Conservation (phyloP, 306 rosid genomes). For the Fragaria iinumae region DNA sequence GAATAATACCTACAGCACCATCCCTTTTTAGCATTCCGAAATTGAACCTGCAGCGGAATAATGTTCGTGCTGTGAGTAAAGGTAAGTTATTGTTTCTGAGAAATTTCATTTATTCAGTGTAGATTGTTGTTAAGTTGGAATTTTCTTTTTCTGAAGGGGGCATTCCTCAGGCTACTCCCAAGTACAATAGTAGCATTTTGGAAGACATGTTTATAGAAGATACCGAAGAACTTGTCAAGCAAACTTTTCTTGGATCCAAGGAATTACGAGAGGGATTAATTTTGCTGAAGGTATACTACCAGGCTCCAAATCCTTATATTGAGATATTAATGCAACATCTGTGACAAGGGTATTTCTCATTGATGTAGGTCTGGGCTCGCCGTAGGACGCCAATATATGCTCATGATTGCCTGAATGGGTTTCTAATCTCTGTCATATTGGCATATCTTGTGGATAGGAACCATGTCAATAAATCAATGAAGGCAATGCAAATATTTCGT, state of each 20-base stretch:
- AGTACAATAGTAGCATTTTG: slow-evolving; percentile 81
- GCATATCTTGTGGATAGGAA: slow-evolving; percentile 61
- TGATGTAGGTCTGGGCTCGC: slow-evolving; percentile 80
- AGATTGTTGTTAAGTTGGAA: slow-evolving; percentile 16
- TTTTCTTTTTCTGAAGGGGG: slow-evolving; percentile 41
- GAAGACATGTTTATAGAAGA: slow-evolving; percentile 88
- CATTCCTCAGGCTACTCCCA: slow-evolving; percentile 62
- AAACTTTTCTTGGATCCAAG: slow-evolving; percentile 59
- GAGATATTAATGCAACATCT: background rate
- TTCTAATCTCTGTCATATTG: slow-evolving; percentile 62
- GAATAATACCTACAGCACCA: slow-evolving; percentile 63
- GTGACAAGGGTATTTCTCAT: slow-evolving; percentile 20
- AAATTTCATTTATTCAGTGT: slow-evolving; percentile 4
- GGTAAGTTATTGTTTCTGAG: slow-evolving; percentile 39
- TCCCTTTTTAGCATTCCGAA: slow-evolving; percentile 54
- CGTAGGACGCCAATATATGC: slow-evolving; percentile 59
- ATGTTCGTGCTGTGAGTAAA: slow-evolving; percentile 55
- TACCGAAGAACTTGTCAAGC: slow-evolving; percentile 37
- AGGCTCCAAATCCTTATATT: background rate
- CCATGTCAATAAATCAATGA: slow-evolving; percentile 61
- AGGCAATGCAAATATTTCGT: slow-evolving; percentile 63
- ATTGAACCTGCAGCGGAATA: slow-evolving; percentile 63
- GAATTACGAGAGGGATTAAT: slow-evolving; percentile 66
- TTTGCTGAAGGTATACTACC: slow-evolving; percentile 64
- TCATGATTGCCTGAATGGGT: slow-evolving; percentile 85